Evolutionary conservation across 139 green algal species (phyloP).

Genomic region (Nannochloris sp.): DNA sequence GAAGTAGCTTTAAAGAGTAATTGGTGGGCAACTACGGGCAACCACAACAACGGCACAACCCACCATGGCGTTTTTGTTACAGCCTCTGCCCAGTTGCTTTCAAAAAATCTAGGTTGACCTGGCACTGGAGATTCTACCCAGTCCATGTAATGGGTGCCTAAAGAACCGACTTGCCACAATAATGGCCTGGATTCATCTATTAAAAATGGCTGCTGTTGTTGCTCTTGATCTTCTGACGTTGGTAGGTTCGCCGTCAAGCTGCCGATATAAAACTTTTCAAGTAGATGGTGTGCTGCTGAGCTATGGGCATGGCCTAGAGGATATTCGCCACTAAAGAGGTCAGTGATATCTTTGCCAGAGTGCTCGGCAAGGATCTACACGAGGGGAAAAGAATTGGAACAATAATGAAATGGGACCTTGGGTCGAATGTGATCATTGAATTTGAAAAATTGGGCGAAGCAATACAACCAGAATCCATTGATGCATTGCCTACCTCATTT

Average conservation of each 20-base stretch:
- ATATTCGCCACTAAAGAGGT: not conserved
- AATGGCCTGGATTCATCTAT: conserved; percentile 12
- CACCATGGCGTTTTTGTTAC: conserved; percentile 57
- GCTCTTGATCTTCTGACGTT: not conserved
- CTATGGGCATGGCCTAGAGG: conserved; percentile 6
- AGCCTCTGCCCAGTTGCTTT: conserved; percentile 40
- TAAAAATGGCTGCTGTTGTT: not conserved
- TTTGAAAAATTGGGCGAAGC: too few relatives aligned
- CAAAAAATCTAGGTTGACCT: conserved; percentile 78
- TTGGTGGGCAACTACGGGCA: conserved; percentile 44
- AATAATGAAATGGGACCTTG: not conserved
- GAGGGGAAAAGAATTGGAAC: not conserved
- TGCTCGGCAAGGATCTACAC: not conserved
- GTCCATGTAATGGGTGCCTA: conserved; percentile 45
- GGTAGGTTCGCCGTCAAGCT: not conserved
- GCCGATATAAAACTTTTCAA: not conserved
- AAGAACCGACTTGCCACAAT: conserved; percentile 3
- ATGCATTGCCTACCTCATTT: conserved; percentile 8
- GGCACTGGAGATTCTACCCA: conserved; percentile 74
- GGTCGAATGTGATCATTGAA: too few relatives aligned
- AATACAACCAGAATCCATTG: too few relatives aligned
- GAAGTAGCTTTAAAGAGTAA: not conserved
- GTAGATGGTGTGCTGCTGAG: not conserved
- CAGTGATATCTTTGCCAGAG: conserved; percentile 5
- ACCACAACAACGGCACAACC: conserved; percentile 84